phyloP scores from a whole-genome alignment of 139 green algal species.

The Diplosphaera chodatii region DNA sequence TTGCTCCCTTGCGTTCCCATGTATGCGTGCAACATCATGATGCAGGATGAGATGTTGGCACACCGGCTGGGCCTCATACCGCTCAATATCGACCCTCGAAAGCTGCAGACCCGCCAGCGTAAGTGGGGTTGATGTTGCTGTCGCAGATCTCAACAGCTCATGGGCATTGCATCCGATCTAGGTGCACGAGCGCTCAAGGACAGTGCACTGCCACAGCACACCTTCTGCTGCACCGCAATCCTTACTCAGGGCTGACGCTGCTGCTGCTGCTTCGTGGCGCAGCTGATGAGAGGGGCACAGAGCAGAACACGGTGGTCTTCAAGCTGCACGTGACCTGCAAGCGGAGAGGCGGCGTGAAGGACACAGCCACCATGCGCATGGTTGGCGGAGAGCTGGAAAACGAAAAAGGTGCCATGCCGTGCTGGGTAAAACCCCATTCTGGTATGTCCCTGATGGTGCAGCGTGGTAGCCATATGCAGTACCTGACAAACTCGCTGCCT shows the following conservation, averaged over 20 bases:
- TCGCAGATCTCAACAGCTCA: too few relatives aligned
- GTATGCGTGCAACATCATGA: neutral
- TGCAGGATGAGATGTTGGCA: constrained; percentile 82
- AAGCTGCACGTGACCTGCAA: constrained; percentile 52
- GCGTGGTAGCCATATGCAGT: too few relatives aligned
- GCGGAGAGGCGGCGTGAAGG: neutral
- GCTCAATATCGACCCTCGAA: constrained; percentile 66
- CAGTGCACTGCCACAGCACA: too few relatives aligned
- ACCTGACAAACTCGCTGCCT: neutral
- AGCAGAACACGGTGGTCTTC: constrained; percentile 72
- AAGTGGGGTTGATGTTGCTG: too few relatives aligned
- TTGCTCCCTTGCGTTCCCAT: too few relatives aligned
- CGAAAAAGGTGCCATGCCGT: constrained; percentile 61
- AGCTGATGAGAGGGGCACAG: constrained; percentile 28
- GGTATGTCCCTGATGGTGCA: too few relatives aligned
- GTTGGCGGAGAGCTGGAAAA: constrained; percentile 34
- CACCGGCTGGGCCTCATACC: constrained; percentile 92
- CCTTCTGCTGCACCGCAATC: too few relatives aligned
- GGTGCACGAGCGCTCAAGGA: too few relatives aligned
- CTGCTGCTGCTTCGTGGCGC: neutral
- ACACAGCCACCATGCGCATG: neutral
- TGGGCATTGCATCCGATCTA: too few relatives aligned
- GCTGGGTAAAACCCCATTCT: too few relatives aligned
- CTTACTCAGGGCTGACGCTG: too few relatives aligned
- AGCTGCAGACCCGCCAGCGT: constrained; percentile 44